Percentiles rank a stretch among this genome's conserved stretches.
These are phyloP conservation scores for Sporisorium sorghi DNA, from an alignment of 1,284 basidiomycete genomes.

Conservation along the genomic window DNA sequence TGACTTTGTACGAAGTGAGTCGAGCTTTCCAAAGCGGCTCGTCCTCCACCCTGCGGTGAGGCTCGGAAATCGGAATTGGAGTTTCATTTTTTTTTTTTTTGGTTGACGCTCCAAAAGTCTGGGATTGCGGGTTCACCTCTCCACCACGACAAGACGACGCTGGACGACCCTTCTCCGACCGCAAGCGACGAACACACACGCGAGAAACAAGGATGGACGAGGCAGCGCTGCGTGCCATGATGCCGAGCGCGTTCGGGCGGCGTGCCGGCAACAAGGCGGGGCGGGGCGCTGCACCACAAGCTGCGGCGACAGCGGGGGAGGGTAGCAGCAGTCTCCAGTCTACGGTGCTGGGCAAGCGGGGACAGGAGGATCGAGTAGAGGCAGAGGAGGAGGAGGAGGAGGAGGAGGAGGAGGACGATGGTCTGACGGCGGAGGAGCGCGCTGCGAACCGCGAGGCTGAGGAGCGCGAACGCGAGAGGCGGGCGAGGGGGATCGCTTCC, in stretches of 20 bases:
- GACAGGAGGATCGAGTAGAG: not conserved
- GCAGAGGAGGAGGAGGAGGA: no score
- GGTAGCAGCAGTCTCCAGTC: conserved; percentile 17
- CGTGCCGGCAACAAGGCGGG: conserved; percentile 9
- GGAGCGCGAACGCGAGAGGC: conserved; percentile 16
- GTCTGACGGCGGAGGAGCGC: conserved; percentile 57
- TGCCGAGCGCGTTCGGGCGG: conserved; percentile 63
- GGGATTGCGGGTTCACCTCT: no score
- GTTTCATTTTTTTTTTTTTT: no score
- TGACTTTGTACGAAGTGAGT: no score
- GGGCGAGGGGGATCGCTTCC: conserved; percentile 14
- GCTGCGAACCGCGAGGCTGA: conserved; percentile 37
- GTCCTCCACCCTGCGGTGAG: no score
- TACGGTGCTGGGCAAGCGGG: conserved; percentile 23
- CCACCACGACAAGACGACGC: no score
- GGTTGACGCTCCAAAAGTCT: no score
- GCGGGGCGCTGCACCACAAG: no score
- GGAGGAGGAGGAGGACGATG: conserved; percentile 52
- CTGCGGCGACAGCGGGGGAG: not conserved
- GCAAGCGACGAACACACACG: not conserved
- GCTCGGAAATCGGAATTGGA: no score
- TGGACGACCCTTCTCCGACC: no score
- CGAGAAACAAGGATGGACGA: conserved; percentile 61
- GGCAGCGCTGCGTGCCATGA: conserved; percentile 63
- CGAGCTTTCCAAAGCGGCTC: no score